Evolutionary conservation across 257 asterid species (phyloP).

Genomic region (Dorcoceras hygrometricum): DNA sequence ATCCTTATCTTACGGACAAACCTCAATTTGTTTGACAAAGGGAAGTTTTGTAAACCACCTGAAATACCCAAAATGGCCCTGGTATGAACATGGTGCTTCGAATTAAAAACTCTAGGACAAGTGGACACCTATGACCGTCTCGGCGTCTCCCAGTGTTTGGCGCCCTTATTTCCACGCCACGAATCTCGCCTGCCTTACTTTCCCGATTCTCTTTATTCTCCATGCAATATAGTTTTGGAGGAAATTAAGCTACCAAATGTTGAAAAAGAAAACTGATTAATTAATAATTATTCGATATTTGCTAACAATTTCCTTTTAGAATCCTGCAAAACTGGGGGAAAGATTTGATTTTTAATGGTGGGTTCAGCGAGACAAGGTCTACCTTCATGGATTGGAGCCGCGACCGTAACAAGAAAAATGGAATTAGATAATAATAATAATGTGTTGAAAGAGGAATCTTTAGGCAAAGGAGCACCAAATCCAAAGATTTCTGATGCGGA

Average conservation of each 20-base stretch:
- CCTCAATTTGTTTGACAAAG: no score
- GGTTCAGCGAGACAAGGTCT: slow-evolving; percentile 50
- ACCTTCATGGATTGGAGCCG: slow-evolving; percentile 57
- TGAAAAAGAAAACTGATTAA: neutral
- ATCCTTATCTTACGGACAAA: no score
- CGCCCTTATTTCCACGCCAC: slow-evolving; percentile 46
- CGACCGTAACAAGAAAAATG: slow-evolving; percentile 37
- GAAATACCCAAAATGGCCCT: no score
- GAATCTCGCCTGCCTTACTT: slow-evolving; percentile 25
- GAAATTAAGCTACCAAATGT: neutral
- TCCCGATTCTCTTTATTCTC: neutral
- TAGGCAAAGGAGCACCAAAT: slow-evolving; percentile 19
- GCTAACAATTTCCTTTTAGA: neutral
- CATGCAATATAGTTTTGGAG: slow-evolving; percentile 18
- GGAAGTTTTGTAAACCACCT: no score
- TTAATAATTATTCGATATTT: neutral
- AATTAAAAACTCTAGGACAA: neutral
- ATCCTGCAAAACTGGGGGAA: neutral
- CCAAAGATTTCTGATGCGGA: slow-evolving; percentile 36
- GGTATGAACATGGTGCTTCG: no score
- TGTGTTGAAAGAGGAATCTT: slow-evolving; percentile 24
- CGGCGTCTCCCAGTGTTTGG: slow-evolving; percentile 31
- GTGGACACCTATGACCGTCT: slow-evolving; percentile 9
- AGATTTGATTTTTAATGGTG: slow-evolving; percentile 30
- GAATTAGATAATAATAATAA: slow-evolving; percentile 39